Evolutionary conservation across 106 monocot species (phyloP).

Genomic region (Agapanthus africanus): DNA sequence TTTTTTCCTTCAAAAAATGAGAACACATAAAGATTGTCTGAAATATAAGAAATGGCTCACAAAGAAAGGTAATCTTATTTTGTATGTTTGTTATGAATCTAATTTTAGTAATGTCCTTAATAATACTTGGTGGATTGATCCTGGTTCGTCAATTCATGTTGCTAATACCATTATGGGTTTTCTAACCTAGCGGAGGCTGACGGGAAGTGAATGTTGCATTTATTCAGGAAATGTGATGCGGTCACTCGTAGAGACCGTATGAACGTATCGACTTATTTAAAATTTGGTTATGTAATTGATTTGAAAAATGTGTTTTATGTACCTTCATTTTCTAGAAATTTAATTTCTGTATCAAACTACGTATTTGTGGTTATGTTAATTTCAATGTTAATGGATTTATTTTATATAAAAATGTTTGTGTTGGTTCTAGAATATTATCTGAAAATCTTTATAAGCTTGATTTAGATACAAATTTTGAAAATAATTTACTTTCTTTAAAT

Average conservation of each 20-base stretch:
- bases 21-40: not conserved
- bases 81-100: constrained; percentile 7
- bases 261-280: not conserved
- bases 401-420: not conserved
- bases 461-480: not conserved
- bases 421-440: not conserved
- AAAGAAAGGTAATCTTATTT: not conserved
- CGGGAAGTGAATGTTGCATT: not conserved
- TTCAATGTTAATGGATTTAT: not conserved
- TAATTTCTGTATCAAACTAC: constrained; percentile 4
- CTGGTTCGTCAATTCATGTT: not conserved
- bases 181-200: not conserved
- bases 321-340: constrained; percentile 14
- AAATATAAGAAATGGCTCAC: not conserved
- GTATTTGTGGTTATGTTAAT: not conserved
- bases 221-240: not conserved
- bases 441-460: not conserved
- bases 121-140: not conserved
- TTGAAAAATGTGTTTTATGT: constrained; percentile 8
- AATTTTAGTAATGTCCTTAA: not conserved
- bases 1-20: not conserved
- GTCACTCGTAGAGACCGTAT: not conserved
- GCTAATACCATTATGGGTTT: not conserved
- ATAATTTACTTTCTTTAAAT: not conserved
- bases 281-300: not conserved